phyloP scores from a whole-genome alignment of 140 eudicot genomes.

The Anethum foeniculum region DNA sequence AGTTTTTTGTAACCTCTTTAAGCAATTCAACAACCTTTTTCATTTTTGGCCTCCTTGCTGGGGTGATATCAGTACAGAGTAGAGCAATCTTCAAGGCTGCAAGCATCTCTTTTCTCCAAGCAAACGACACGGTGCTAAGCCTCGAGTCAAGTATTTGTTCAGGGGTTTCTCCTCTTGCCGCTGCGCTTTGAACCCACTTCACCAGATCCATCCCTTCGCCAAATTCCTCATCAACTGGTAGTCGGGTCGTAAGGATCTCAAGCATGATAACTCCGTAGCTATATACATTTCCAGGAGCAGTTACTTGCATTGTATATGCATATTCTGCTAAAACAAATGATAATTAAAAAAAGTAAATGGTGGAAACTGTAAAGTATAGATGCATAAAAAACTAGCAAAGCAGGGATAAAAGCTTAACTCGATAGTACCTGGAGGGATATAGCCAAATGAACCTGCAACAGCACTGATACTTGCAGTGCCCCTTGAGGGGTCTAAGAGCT shows the following conservation, averaged over 20 bases:
- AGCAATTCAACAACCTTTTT: slow-evolving; percentile 92
- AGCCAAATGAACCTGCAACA: slow-evolving; percentile 98
- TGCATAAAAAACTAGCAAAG: background rate
- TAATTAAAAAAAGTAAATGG: background rate
- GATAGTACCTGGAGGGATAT: slow-evolving; percentile 81
- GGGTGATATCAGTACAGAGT: slow-evolving; percentile 78
- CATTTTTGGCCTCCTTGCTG: slow-evolving; percentile 91
- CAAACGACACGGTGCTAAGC: slow-evolving; percentile 86
- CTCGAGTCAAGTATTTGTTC: slow-evolving; percentile 84
- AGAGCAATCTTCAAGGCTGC: slow-evolving; percentile 75
- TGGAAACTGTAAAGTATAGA: background rate
- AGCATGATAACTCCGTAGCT: slow-evolving; percentile 90
- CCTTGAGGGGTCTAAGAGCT: slow-evolving; percentile 89
- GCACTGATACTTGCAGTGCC: slow-evolving; percentile 98
- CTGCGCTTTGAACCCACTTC: slow-evolving; percentile 95
- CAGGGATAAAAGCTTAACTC: background rate
- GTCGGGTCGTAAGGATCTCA: slow-evolving; percentile 78
- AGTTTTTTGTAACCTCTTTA: slow-evolving; percentile 54
- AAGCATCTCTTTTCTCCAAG: slow-evolving; percentile 94
- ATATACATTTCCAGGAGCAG: slow-evolving; percentile 97
- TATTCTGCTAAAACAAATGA: slow-evolving; percentile 52
- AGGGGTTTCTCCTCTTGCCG: slow-evolving; percentile 85
- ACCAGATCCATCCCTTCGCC: slow-evolving; percentile 92
- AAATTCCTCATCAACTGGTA: slow-evolving; percentile 86
- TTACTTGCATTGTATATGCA: slow-evolving; percentile 99